These are phyloP conservation scores for Maudiozyma pseudohumilis DNA, from an alignment of 805 yeast genomes.

Conservation along the genomic window DNA sequence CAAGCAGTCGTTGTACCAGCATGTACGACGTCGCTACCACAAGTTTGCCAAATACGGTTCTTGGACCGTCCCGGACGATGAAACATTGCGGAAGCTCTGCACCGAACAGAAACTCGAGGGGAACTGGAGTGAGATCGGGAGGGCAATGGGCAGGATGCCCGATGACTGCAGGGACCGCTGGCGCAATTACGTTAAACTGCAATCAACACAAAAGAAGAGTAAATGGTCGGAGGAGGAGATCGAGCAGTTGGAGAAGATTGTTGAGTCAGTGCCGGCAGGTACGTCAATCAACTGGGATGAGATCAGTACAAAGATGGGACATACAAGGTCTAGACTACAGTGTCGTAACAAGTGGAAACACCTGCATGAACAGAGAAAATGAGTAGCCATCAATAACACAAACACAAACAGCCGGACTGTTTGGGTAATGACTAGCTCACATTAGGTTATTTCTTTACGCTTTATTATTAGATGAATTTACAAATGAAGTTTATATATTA, in stretches of 20 bases:
- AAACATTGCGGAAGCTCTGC: conserved; percentile 45
- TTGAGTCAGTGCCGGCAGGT: conserved; percentile 34
- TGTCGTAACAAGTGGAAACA: conserved; percentile 91
- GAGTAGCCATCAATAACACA: no score
- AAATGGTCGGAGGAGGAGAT: conserved; percentile 73
- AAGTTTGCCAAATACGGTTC: conserved; percentile 74
- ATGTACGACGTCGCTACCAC: conserved; percentile 76
- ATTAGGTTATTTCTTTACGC: not conserved
- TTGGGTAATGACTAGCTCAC: not conserved
- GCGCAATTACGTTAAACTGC: conserved; percentile 88
- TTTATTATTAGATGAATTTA: conserved; percentile 3
- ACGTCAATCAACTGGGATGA: conserved; percentile 68
- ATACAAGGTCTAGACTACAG: conserved; percentile 75
- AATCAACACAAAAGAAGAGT: conserved; percentile 52
- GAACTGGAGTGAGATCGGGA: conserved; percentile 81
- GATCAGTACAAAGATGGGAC: conserved; percentile 77
- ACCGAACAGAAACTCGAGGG: conserved; percentile 46
- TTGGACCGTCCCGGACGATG: conserved; percentile 76
- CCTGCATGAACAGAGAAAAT: no score
- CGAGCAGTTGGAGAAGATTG: conserved; percentile 40
- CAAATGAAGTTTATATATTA: conserved; percentile 2
- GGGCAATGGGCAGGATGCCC: conserved; percentile 75
- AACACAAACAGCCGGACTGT: not conserved
- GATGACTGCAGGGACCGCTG: conserved; percentile 92
- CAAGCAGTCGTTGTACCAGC: conserved; percentile 78